Percentiles rank a stretch among this genome's conserved stretches.
These are phyloP conservation scores for Wickerhamia fluorescens DNA, from an alignment of 805 yeast genomes.

Conservation along the genomic window DNA sequence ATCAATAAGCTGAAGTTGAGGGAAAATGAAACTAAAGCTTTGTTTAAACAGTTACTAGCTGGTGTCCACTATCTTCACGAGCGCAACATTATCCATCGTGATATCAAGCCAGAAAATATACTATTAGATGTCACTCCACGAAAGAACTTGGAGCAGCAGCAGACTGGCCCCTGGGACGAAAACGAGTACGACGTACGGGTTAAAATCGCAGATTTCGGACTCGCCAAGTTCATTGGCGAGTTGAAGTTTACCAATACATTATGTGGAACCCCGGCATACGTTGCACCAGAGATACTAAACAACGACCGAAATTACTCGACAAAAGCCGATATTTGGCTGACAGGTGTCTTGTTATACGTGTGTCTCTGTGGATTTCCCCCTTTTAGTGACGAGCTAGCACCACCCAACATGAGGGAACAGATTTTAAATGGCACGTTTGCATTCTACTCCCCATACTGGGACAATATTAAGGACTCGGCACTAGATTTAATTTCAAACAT, in stretches of 20 bases:
- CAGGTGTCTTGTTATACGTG: conserved; percentile 71
- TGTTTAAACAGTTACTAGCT: conserved; percentile 42
- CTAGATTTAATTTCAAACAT: conserved; percentile 59
- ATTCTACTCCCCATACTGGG: conserved; percentile 78
- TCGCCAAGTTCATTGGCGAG: conserved; percentile 64
- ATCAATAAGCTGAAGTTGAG: conserved; percentile 55
- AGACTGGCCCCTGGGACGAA: conserved; percentile 51
- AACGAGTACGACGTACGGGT: conserved; percentile 57
- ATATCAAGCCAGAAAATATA: conserved; percentile 40
- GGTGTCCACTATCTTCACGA: conserved; percentile 35
- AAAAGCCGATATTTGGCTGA: conserved; percentile 76
- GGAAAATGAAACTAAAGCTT: conserved; percentile 54
- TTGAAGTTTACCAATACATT: conserved; percentile 66
- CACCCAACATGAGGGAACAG: conserved; percentile 73
- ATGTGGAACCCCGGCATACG: conserved; percentile 85
- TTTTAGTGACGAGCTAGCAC: conserved; percentile 74
- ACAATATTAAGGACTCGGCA: conserved; percentile 56
- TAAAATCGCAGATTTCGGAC: conserved; percentile 80
- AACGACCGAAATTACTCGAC: conserved; percentile 57
- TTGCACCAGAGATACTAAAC: conserved; percentile 69
- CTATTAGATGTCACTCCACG: conserved; percentile 46
- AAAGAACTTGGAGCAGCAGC: conserved; percentile 15
- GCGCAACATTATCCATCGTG: conserved; percentile 37
- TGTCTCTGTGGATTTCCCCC: conserved; percentile 84
- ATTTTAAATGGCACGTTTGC: conserved; percentile 61